These are phyloP conservation scores for Ramaria sp. DNA, from an alignment of 768 basidiomycete genomes.

Conservation along the genomic window DNA sequence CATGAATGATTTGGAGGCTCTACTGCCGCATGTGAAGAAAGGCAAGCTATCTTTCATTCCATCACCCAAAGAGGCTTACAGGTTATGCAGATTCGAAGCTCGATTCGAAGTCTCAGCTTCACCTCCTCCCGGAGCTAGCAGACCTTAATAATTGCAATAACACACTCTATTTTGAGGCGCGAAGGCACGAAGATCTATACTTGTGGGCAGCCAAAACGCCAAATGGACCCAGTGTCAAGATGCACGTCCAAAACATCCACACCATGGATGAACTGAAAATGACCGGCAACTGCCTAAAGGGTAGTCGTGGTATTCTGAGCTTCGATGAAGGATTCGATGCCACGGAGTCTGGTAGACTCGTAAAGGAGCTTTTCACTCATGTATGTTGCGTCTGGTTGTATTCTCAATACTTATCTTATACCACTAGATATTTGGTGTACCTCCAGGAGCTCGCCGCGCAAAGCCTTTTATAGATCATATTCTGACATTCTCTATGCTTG, in stretches of 20 bases:
- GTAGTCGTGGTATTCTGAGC: slow-evolving; percentile 81
- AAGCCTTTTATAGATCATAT: slow-evolving; percentile 99
- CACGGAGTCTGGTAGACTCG: slow-evolving; percentile 73
- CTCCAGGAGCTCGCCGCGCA: slow-evolving; percentile 76
- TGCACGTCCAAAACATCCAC: slow-evolving; percentile 97
- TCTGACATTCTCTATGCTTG: slow-evolving; percentile 89
- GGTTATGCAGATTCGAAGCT: slow-evolving; percentile 75
- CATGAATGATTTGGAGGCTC: slow-evolving; percentile 84
- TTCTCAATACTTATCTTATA: neutral
- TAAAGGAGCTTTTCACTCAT: slow-evolving; percentile 91
- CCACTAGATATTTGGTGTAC: slow-evolving; percentile 85
- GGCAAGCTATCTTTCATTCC: slow-evolving; percentile 37
- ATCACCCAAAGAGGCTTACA: slow-evolving; percentile 1
- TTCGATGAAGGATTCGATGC: slow-evolving; percentile 89
- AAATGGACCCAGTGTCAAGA: slow-evolving; percentile 93
- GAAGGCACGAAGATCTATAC: slow-evolving; percentile 91
- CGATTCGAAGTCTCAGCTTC: slow-evolving; percentile 89
- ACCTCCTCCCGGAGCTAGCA: slow-evolving; percentile 89
- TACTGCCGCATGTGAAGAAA: slow-evolving; percentile 94
- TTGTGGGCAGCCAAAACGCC: slow-evolving; percentile 96
- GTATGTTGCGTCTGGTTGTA: slow-evolving; percentile 32
- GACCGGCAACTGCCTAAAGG: slow-evolving; percentile 98
- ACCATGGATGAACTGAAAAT: slow-evolving; percentile 99
- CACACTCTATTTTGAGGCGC: slow-evolving; percentile 92
- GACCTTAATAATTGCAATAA: slow-evolving; percentile 98